Percentiles rank a stretch among this genome's conserved stretches.
These are phyloP conservation scores for Reticulascus tulasneorum DNA, from an alignment of 2,329 filamentous ascomycete species.

Conservation along the genomic window DNA sequence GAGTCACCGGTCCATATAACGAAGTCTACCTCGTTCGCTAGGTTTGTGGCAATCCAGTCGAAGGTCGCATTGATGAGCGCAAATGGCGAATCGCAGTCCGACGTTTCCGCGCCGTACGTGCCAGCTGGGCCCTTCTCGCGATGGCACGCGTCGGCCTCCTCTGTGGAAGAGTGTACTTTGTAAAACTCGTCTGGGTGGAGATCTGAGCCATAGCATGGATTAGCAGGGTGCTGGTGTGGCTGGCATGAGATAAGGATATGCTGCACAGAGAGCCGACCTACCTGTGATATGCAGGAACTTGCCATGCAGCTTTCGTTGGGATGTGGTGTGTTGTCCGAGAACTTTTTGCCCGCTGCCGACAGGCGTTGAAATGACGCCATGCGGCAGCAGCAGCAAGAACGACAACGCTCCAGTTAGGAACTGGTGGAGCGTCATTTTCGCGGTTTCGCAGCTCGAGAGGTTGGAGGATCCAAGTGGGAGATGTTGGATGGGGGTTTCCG, in stretches of 20 bases:
- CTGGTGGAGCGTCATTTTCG: slow-evolving; percentile 10
- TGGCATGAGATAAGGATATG: slow-evolving; percentile 3
- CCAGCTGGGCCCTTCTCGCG: slow-evolving; percentile 72
- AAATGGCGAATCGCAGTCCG: slow-evolving; percentile 82
- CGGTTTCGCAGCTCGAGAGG: too few species aligned
- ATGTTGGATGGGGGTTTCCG: too few species aligned
- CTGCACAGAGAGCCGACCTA: slow-evolving; percentile 33
- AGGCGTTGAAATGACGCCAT: slow-evolving; percentile 13
- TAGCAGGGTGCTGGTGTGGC: slow-evolving; percentile 11
- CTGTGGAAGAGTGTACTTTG: slow-evolving; percentile 69
- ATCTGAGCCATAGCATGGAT: slow-evolving; percentile 50
- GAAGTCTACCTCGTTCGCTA: slow-evolving; percentile 80
- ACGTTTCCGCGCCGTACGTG: slow-evolving; percentile 77
- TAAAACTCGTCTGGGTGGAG: slow-evolving; percentile 90
- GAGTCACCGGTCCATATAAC: slow-evolving; percentile 92
- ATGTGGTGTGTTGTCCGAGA: slow-evolving; percentile 14
- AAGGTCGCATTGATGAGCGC: slow-evolving; percentile 84
- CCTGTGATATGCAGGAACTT: slow-evolving; percentile 87
- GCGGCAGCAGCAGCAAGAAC: not conserved
- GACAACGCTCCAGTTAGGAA: slow-evolving; percentile 1
- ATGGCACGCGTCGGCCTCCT: slow-evolving; percentile 71
- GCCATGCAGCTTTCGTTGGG: slow-evolving; percentile 55
- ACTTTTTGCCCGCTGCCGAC: slow-evolving; percentile 12
- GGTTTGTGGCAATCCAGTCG: slow-evolving; percentile 75
- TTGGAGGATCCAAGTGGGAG: too few species aligned